phyloP scores from a whole-genome alignment of 371 early-diverging fungal genomes.

The Mortierella sp. region DNA sequence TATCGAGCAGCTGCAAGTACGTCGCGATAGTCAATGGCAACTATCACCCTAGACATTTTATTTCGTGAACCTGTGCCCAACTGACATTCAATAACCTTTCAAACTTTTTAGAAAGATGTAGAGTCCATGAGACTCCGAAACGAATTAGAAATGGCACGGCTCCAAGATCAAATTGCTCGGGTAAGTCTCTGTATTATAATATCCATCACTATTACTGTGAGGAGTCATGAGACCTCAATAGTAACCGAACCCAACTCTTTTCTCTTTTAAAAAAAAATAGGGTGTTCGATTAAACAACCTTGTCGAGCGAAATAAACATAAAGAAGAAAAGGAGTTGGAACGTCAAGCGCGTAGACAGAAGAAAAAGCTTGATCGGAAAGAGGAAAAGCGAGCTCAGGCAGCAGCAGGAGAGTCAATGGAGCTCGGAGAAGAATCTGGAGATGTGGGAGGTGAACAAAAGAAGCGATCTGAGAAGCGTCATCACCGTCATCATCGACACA shows the following conservation, averaged over 20 bases:
- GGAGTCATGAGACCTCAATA: no score
- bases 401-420: conserved; percentile 14
- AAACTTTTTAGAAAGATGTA: conserved; percentile 31
- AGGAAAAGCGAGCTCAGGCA: conserved; percentile 21
- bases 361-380: conserved; percentile 24
- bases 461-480: conserved; percentile 24
- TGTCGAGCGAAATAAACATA: conserved; percentile 44
- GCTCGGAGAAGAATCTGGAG: conserved; percentile 7
- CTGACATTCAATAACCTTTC: neutral
- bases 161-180: conserved; percentile 43
- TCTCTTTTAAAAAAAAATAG: conserved; percentile 12
- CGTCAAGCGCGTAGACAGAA: conserved; percentile 26
- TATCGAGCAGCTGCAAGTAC: conserved; percentile 52
- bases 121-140: conserved; percentile 34
- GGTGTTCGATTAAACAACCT: conserved; percentile 53
- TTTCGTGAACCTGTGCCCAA: no score
- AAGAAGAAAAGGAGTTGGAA: conserved; percentile 34
- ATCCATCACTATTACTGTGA: neutral
- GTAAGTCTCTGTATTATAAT: conserved; percentile 8
- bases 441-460: neutral
- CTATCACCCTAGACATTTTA: neutral
- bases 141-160: conserved; percentile 26
- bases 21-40: neutral
- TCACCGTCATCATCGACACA: conserved; percentile 35
- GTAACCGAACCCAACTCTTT: no score